Conservation (phyloP, 1,139 yeast genomes). For the Yamadazyma blattariae region DNA sequence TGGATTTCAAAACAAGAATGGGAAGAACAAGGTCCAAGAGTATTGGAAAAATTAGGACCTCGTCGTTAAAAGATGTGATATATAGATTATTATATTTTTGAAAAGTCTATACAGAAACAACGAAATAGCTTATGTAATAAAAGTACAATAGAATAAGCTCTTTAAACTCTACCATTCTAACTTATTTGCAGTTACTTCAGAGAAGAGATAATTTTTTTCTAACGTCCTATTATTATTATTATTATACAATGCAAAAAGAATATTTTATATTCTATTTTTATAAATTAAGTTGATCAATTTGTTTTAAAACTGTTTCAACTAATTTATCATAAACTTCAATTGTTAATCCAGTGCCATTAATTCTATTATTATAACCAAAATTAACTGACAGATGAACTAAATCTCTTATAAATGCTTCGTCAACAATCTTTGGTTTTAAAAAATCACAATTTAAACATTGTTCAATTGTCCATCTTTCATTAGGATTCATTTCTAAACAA, state of each 20-base stretch:
- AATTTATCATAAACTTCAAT: constrained; percentile 41
- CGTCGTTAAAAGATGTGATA: constrained; percentile 46
- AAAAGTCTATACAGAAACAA: neutral
- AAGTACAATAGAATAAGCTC: constrained; percentile 2
- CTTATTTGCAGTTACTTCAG: neutral
- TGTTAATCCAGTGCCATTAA: constrained; percentile 33
- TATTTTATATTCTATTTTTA: constrained; percentile 7
- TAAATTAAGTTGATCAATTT: constrained; percentile 38
- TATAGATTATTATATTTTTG: too few species aligned
- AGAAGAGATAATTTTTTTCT: too few species aligned
- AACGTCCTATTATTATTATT: too few species aligned
- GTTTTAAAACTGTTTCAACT: constrained; percentile 40
- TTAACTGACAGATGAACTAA: constrained; percentile 74
- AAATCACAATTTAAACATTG: constrained; percentile 59
- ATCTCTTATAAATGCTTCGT: constrained; percentile 64
- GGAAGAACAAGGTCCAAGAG: constrained; percentile 93
- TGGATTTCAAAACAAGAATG: constrained; percentile 96
- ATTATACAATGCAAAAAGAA: constrained; percentile 3
- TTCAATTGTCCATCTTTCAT: constrained; percentile 61
- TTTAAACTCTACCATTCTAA: neutral
- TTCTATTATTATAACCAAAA: constrained; percentile 52
- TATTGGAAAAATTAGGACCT: constrained; percentile 89
- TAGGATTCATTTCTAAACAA: constrained; percentile 74
- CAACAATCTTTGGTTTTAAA: constrained; percentile 71
- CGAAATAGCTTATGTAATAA: constrained; percentile 2